These are phyloP conservation scores for Tuber brumale DNA, from an alignment of 495 filamentous ascomycete species.

Conservation along the genomic window DNA sequence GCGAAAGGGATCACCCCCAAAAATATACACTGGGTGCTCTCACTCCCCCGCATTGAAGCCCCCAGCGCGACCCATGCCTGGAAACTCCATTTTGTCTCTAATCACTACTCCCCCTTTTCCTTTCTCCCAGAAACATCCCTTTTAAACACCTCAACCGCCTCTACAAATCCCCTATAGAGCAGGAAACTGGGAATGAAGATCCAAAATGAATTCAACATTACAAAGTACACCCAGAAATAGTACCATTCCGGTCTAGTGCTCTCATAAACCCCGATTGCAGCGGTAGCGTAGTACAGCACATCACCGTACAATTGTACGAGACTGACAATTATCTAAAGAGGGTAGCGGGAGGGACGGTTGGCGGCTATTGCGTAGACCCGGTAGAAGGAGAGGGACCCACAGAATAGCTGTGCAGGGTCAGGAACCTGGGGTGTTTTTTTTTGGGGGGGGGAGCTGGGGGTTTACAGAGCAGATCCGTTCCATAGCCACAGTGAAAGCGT, in stretches of 20 bases:
- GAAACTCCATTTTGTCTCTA: background rate
- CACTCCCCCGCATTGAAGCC: too few species aligned
- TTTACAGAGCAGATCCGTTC: conserved; percentile 52
- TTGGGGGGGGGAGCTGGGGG: too few species aligned
- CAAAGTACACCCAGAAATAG: conserved; percentile 55
- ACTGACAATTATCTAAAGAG: conserved; percentile 51
- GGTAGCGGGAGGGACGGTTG: conserved; percentile 49
- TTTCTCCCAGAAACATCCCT: background rate
- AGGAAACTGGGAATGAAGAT: conserved; percentile 48
- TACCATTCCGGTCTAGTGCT: conserved; percentile 49
- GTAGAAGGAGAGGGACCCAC: conserved; percentile 53
- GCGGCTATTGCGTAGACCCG: conserved; percentile 47
- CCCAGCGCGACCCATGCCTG: background rate
- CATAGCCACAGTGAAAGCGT: conserved; percentile 53
- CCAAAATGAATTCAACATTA: conserved; percentile 55
- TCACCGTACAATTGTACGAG: conserved; percentile 56
- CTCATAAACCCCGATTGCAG: conserved; percentile 49
- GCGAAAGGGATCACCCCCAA: background rate
- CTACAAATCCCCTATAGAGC: background rate
- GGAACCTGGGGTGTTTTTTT: background rate
- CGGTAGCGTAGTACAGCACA: conserved; percentile 53
- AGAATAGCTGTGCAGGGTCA: conserved; percentile 43
- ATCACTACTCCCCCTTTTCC: background rate
- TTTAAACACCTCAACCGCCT: background rate
- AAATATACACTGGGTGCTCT: background rate